Percentiles rank a stretch among this genome's conserved stretches.
These are phyloP conservation scores for Phaeotremella fagi DNA, from an alignment of 768 basidiomycete genomes.

Conservation along the genomic window DNA sequence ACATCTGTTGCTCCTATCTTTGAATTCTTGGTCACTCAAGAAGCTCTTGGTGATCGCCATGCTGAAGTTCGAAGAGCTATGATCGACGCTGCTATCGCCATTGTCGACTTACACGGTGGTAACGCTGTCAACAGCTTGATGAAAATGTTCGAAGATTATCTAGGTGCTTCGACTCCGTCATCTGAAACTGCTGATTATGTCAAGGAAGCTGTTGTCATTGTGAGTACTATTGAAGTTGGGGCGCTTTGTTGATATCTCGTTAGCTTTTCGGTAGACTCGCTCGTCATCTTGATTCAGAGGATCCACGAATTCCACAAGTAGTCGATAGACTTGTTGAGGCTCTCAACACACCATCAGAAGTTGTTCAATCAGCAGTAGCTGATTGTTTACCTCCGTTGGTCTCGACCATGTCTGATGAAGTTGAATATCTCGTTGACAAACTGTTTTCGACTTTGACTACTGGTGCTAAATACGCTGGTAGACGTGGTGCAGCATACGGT, in stretches of 20 bases:
- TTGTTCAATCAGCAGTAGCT: slow-evolving; percentile 92
- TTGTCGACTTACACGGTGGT: slow-evolving; percentile 80
- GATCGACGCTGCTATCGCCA: slow-evolving; percentile 73
- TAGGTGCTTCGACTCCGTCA: slow-evolving; percentile 56
- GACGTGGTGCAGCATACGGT: slow-evolving; percentile 97
- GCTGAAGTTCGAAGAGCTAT: slow-evolving; percentile 77
- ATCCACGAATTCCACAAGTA: slow-evolving; percentile 71
- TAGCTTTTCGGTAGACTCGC: slow-evolving; percentile 83
- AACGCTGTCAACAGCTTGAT: slow-evolving; percentile 68
- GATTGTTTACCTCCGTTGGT: slow-evolving; percentile 90
- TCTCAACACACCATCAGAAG: slow-evolving; percentile 87
- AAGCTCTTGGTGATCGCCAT: slow-evolving; percentile 79
- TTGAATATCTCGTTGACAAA: slow-evolving; percentile 65
- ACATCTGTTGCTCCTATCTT: slow-evolving; percentile 68
- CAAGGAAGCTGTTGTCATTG: slow-evolving; percentile 88
- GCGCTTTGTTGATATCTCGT: neutral
- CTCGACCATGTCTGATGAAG: slow-evolving; percentile 59
- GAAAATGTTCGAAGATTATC: slow-evolving; percentile 71
- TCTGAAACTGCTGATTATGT: slow-evolving; percentile 78
- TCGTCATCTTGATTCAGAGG: slow-evolving; percentile 71
- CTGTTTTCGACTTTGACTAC: slow-evolving; percentile 72
- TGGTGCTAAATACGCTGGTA: slow-evolving; percentile 77
- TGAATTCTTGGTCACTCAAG: slow-evolving; percentile 74
- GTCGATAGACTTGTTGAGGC: slow-evolving; percentile 82
- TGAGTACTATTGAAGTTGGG: slow-evolving; percentile 12